Evolutionary conservation across 495 filamentous ascomycete genomes (phyloP), one percentile per base, ranked within the genome.

Genomic region (Xylaria nigripes): DNA sequence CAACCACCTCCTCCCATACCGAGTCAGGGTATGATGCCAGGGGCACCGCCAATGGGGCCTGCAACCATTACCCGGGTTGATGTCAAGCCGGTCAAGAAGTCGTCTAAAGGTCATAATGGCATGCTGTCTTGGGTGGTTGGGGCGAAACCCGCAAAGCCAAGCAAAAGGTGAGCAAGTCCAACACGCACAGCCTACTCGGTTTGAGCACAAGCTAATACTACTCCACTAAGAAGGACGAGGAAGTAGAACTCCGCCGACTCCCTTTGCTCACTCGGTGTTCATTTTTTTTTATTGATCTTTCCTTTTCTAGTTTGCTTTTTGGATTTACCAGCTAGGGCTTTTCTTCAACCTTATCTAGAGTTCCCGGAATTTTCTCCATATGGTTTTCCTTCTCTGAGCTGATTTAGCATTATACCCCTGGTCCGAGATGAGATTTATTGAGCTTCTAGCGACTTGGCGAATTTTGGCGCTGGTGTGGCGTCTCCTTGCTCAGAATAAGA

Each of bases 91-190:
- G 1, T 41, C 7, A 61, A 65, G 51, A 67, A 70, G 53, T 41
- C 61, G 30, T 54, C 41, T 22, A 61, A 63, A 49, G 42, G 54
- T 3, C 46, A 55, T 23, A 60, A 52, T 3, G 56, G 64, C 3
- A 47, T 76, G 46, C 61, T 73, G 16, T 64, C 61, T 9, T 76
- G 70, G 65, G 66, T 76, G 62, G 62, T 66, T 12, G 62, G 62
- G 19, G 70, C 62, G 10, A 65, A 59, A 24, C 48, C 60, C 24
- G 27, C 64, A 18, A 69, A 71, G 58, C 6, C 51, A 3, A 27
- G 53, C 38, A 69, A 61, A 50, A 58, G 51, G 56, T 68, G 59
- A 60, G 61, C 54, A 22, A 34, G 10, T 13, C n/a, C n/a, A n/a
- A n/a, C 4, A 10, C 36, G 8, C 16, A 21, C 15, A 4, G 2